A percentile compares a stretch with the other conserved stretches of the same genome.
Evolutionary conservation across 805 yeast genomes (phyloP).

Genomic region (Candida coquimbonensis): DNA sequence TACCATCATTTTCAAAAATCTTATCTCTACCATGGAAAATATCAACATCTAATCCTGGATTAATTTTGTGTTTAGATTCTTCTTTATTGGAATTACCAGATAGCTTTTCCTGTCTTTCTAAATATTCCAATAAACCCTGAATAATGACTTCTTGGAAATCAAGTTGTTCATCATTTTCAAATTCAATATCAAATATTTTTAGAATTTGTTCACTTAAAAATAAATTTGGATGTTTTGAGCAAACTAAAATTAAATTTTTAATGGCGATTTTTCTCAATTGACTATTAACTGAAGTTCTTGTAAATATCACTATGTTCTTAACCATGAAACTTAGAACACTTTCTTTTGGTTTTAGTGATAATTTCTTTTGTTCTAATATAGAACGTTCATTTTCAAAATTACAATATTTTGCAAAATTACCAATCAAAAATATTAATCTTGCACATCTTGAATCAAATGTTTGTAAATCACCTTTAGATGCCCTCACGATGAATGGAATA

Average conservation of each 20-base stretch:
- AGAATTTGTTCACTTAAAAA: constrained; percentile 53
- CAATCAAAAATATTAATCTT: constrained; percentile 55
- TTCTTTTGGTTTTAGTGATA: constrained; percentile 44
- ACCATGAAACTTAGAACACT: constrained; percentile 51
- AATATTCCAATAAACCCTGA: constrained; percentile 50
- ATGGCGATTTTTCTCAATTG: constrained; percentile 45
- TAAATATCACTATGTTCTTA: constrained; percentile 50
- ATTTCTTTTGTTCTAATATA: constrained; percentile 29
- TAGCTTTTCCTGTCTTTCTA: constrained; percentile 48
- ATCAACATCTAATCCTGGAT: constrained; percentile 30
- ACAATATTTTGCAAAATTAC: constrained; percentile 67
- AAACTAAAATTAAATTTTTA: constrained; percentile 49
- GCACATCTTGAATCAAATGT: constrained; percentile 40
- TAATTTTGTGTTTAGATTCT: constrained; percentile 25
- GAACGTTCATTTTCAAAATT: constrained; percentile 42
- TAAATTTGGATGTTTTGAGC: constrained; percentile 58
- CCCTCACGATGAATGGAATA: constrained; percentile 36
- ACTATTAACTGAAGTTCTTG: constrained; percentile 28
- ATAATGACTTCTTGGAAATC: constrained; percentile 45
- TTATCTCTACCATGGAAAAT: constrained; percentile 50
- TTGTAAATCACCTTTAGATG: constrained; percentile 20
- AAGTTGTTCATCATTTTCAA: constrained; percentile 28
- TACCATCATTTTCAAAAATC: constrained; percentile 53
- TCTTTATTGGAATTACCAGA: constrained; percentile 35
- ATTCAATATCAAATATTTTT: constrained; percentile 43